Evolutionary conservation across 495 filamentous ascomycete species (phyloP), one percentile per base, ranked within the genome.

Genomic region (Jackrogersella minutella): DNA sequence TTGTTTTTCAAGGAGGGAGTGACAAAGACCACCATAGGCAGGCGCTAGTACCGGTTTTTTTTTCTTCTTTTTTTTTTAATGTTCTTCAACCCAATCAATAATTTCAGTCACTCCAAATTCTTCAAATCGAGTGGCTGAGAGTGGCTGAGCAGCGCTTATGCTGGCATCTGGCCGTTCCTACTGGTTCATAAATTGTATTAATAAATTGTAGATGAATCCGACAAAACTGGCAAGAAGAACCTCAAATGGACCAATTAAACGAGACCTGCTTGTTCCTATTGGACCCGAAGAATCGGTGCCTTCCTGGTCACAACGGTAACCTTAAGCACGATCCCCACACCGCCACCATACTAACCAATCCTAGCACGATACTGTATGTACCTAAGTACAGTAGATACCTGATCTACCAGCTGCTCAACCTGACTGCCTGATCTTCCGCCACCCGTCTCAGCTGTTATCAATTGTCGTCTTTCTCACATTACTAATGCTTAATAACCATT

Each of bases 241-340:
- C n/a, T 13, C 6, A 7, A 41, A 6, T 28, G 1, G 9, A 3
- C 62, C 63, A 66, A 66, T 66, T 24, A 59, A 24, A 55, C 22
- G 39, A 28, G 2, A 5, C 49, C 31, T 30, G 26, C 11, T 1
- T 16, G 19, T 40, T 47, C 53, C 53, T 41, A 53, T 56, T 55
- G 49, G 60, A 26, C 36, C 65, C 65, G 65, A 63, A 60, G 49
- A 55, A 55, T 59, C 59, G 59, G 65, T 49, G 54, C 59, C 49
- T 68, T 58, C n/a, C n/a, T n/a, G n/a, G n/a, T n/a, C n/a, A n/a
- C 26, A 22, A 22, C 21, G 26, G 58, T 58, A 37, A 47, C 58
- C 19, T 13, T 14, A 62, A 36, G 52, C n/a, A 51, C n/a, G 40
- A n/a, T 8, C 58, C 30, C 58, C 57, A 67, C 58, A 58, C 62